Conservation (phyloP, 257 asterid species). For the Paraleonurus japonicus region DNA sequence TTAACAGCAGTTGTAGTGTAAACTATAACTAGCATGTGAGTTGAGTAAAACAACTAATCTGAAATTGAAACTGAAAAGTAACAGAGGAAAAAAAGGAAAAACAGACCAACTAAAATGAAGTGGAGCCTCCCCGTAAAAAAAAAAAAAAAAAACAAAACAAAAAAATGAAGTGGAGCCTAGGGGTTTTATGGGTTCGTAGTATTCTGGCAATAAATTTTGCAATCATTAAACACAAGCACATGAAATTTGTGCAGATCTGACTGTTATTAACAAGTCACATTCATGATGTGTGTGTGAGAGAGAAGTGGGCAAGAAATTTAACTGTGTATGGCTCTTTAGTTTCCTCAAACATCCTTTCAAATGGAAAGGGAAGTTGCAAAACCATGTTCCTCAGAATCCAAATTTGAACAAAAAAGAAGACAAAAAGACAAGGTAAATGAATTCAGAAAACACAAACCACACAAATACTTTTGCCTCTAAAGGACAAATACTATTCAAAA, state of each 20-base stretch:
- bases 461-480: not conserved
- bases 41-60: not conserved
- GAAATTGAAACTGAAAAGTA: not conserved
- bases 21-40: not conserved
- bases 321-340: not conserved
- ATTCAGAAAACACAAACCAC: not conserved
- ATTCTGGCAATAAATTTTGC: not conserved
- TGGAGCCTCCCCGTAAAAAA: no score
- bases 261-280: not conserved
- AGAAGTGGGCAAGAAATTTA: not conserved
- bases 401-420: slow-evolving; percentile 5
- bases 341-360: not conserved
- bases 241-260: not conserved
- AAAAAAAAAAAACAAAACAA: no score
- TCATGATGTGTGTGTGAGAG: not conserved
- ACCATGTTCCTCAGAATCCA: not conserved
- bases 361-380: not conserved
- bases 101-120: not conserved
- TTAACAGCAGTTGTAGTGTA: not conserved
- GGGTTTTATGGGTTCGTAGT: not conserved
- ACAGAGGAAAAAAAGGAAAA: not conserved
- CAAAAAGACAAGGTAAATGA: not conserved
- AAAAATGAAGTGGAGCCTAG: not conserved
- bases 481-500: not conserved
- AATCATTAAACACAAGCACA: not conserved